Conservation (phyloP, 2,329 filamentous ascomycete species). For the Hirsutella rhossiliensis region DNA sequence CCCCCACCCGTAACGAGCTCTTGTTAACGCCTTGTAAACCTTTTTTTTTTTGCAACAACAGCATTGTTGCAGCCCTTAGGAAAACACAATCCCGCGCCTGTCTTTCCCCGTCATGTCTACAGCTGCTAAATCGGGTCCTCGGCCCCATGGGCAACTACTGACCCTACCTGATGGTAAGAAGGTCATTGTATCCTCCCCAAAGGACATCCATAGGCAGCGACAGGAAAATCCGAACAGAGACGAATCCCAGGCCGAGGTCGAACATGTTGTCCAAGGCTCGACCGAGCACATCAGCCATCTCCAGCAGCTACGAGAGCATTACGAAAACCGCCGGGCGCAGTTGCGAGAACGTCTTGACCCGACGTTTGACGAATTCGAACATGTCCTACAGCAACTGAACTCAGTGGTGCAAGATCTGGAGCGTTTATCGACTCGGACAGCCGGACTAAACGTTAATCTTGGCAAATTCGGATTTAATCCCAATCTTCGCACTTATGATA, state of each 20-base stretch:
- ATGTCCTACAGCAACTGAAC: constrained; percentile 25
- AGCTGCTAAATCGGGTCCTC: too few species aligned
- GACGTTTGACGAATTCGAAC: constrained; percentile 43
- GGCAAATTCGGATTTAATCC: constrained; percentile 51
- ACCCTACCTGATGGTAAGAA: too few species aligned
- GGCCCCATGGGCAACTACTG: too few species aligned
- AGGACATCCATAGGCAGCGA: too few species aligned
- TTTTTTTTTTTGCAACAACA: too few species aligned
- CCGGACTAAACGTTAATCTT: constrained; percentile 48
- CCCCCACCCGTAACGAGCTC: too few species aligned
- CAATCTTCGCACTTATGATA: constrained; percentile 9
- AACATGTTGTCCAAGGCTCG: constrained; percentile 47
- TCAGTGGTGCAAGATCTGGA: constrained; percentile 38
- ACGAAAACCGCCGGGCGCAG: constrained; percentile 31
- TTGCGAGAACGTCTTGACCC: constrained; percentile 36
- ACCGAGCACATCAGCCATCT: constrained; percentile 33
- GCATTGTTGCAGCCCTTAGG: too few species aligned
- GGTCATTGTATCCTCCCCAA: too few species aligned
- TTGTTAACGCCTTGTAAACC: too few species aligned
- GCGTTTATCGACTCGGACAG: constrained; percentile 38
- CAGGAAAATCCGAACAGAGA: background rate
- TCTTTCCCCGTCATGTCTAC: too few species aligned
- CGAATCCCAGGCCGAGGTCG: constrained; percentile 25
- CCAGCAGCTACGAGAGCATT: constrained; percentile 37
- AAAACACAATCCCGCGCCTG: too few species aligned